Conservation (phyloP, 2,329 filamentous ascomycete species). For the Hypoxylon sp. region DNA sequence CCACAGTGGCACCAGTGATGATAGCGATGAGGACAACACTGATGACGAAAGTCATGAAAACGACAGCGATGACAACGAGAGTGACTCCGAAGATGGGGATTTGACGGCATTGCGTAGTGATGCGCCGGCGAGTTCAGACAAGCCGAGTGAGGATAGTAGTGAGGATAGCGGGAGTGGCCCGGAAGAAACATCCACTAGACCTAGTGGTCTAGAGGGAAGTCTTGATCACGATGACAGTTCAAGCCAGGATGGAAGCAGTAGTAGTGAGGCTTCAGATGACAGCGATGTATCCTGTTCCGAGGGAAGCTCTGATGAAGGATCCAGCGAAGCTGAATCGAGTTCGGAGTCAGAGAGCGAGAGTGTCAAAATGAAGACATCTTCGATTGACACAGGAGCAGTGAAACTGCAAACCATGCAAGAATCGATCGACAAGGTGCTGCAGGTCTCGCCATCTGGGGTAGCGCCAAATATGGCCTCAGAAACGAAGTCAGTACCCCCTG, state of each 20-base stretch:
- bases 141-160: slow-evolving; percentile 32
- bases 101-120: background rate
- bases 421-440: background rate
- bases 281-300: slow-evolving; percentile 44
- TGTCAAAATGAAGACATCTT: background rate
- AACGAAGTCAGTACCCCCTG: slow-evolving; percentile 51
- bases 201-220: background rate
- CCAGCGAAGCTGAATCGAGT: slow-evolving; percentile 32
- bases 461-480: slow-evolving; percentile 1
- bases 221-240: background rate
- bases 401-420: background rate
- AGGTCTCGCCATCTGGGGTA: slow-evolving; percentile 18
- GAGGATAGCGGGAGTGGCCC: slow-evolving; percentile 49
- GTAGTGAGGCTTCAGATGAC: slow-evolving; percentile 36
- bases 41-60: slow-evolving; percentile 31
- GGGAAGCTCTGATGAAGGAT: slow-evolving; percentile 41
- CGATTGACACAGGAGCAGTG: background rate
- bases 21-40: slow-evolving; percentile 41
- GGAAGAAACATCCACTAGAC: slow-evolving; percentile 43
- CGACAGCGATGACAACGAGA: slow-evolving; percentile 41
- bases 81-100: slow-evolving; percentile 36
- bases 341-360: slow-evolving; percentile 35
- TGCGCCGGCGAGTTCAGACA: slow-evolving; percentile 15
- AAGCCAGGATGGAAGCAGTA: slow-evolving; percentile 21
- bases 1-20: slow-evolving; percentile 42